Conservation (phyloP, 768 basidiomycete genomes). For the Phlegmacium glaucopus region DNA sequence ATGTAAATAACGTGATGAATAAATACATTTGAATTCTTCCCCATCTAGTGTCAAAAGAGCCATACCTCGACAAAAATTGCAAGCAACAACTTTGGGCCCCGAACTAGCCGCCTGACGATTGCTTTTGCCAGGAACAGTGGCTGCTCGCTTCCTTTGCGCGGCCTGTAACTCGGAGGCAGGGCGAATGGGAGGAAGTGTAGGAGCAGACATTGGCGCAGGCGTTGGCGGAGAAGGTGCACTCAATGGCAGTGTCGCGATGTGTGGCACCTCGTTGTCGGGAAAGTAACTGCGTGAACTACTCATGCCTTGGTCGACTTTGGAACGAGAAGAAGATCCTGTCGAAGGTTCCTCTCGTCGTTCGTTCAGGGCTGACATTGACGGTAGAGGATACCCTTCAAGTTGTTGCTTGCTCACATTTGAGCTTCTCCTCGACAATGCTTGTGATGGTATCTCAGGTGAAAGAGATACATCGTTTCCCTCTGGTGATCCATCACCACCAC, state of each 20-base stretch:
- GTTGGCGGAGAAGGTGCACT: slow-evolving; percentile 55
- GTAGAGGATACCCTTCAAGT: slow-evolving; percentile 38
- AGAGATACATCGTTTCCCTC: slow-evolving; percentile 47
- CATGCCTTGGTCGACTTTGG: slow-evolving; percentile 21
- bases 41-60: slow-evolving; percentile 6
- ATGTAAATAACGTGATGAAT: slow-evolving; percentile 4
- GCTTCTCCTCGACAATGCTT: slow-evolving; percentile 43
- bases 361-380: slow-evolving; percentile 35
- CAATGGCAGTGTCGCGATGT: slow-evolving; percentile 66
- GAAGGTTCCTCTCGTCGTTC: slow-evolving; percentile 41
- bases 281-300: slow-evolving; percentile 38
- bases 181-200: slow-evolving; percentile 59
- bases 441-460: slow-evolving; percentile 54
- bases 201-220: slow-evolving; percentile 58
- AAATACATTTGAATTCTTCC: neutral
- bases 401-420: slow-evolving; percentile 43
- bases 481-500: slow-evolving; percentile 55
- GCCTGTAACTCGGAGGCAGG: slow-evolving; percentile 67
- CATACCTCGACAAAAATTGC: slow-evolving; percentile 85
- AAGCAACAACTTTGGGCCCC: slow-evolving; percentile 84
- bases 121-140: slow-evolving; percentile 63
- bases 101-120: slow-evolving; percentile 58
- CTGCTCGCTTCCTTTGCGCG: slow-evolving; percentile 65
- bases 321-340: slow-evolving; percentile 34
- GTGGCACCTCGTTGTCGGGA: slow-evolving; percentile 63